phyloP scores from a whole-genome alignment of 257 asterid species.

The Rhazya stricta region DNA sequence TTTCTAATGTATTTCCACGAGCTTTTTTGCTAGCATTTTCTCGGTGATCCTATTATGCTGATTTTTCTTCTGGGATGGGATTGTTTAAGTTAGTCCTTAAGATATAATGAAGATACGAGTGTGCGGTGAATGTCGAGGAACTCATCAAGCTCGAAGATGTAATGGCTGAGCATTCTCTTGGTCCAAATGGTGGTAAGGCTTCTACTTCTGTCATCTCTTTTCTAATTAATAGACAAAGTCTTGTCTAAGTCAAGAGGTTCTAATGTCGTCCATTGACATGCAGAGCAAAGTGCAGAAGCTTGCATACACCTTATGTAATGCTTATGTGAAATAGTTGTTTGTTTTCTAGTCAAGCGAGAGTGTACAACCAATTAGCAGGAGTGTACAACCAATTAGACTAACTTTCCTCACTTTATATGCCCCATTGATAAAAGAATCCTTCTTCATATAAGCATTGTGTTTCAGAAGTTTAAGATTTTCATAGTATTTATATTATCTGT shows the following conservation, averaged over 20 bases:
- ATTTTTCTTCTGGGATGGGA: slow-evolving; percentile 8
- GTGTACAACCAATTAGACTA: neutral
- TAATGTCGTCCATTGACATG: neutral
- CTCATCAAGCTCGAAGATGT: slow-evolving; percentile 84
- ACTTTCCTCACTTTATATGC: neutral
- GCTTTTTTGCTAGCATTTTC: neutral
- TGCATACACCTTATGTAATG: too few species aligned
- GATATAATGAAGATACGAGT: slow-evolving; percentile 57
- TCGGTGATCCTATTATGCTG: slow-evolving; percentile 2
- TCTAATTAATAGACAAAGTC: too few species aligned
- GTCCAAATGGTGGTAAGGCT: slow-evolving; percentile 90
- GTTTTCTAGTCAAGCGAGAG: neutral
- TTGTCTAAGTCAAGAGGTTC: too few species aligned
- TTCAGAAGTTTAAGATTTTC: neutral
- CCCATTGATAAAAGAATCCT: neutral
- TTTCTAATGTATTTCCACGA: neutral
- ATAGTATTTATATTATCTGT: neutral
- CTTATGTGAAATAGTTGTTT: neutral
- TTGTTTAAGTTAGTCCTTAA: slow-evolving; percentile 38
- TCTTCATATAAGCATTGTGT: neutral
- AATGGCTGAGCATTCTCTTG: slow-evolving; percentile 90
- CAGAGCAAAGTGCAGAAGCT: neutral
- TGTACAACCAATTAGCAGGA: neutral
- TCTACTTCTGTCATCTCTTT: neutral
- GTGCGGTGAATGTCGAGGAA: slow-evolving; percentile 89